Evolutionary conservation across 2,329 filamentous ascomycete species (phyloP), one percentile per base, ranked within the genome.

Genomic region (Aspergillus quadrilineatus): DNA sequence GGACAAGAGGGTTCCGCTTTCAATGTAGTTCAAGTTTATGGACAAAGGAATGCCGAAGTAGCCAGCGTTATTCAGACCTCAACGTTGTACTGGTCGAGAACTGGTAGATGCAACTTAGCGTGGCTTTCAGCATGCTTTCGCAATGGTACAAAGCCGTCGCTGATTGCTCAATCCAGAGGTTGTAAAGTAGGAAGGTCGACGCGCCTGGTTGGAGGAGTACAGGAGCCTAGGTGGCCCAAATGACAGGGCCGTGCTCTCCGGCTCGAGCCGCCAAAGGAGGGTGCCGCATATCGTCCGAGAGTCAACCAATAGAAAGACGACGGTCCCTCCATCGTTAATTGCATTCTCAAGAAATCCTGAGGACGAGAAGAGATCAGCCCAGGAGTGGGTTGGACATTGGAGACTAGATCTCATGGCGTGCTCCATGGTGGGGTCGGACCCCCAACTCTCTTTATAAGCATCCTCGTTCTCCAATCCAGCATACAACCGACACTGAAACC

Each of bases 1-100:
- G n/a, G n/a, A n/a, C n/a, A n/a, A n/a, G n/a, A n/a, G n/a, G n/a
- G n/a, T n/a, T n/a, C n/a, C n/a, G n/a, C n/a, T n/a, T n/a, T n/a
- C n/a, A n/a, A n/a, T n/a, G n/a, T 69, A 1, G 71, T 17, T 17
- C 1, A 17, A 1, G 17, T 17, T 17, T 17, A 17, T 17, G 17
- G 17, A 17, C 2, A 17, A 17, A 17, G 17, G 17, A 17, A 17
- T 17, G 17, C 17, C 17, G 17, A 17, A 17, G 17, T 17, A 17
- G 17, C 17, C 17, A 17, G 17, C 17, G 17, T 17, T 17, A 17
- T 17, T 1, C 2, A 17, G 17, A 17, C 17, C 17, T 17, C 17
- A 17, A 17, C 17, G 17, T 17, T 17, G 17, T 17, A 17, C 17
- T 17, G 17, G 17, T 17, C 17, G 2, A n/a, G 17, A 17, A 17